phyloP scores from a whole-genome alignment of 148 eudicot genomes.

The Oxyria digyna region DNA sequence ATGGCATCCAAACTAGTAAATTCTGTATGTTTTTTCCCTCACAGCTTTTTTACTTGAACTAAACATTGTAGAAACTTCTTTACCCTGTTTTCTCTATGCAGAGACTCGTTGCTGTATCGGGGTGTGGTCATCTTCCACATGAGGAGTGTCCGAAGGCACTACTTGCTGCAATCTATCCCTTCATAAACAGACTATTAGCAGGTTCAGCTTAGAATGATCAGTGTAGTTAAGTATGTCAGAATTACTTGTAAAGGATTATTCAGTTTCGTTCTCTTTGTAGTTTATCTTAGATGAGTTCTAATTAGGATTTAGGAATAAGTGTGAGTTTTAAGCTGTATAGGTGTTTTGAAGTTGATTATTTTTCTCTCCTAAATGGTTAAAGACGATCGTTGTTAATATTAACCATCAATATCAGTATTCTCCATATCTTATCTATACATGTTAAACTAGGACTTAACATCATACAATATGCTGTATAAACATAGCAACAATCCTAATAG shows the following conservation, averaged over 20 bases:
- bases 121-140: conserved; percentile 98
- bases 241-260: neutral
- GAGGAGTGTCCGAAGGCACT: conserved; percentile 98
- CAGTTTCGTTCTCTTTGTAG: neutral
- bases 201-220: conserved; percentile 11
- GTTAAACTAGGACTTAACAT: too few species aligned
- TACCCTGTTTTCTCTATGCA: conserved; percentile 20
- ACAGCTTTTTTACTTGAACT: neutral
- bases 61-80: neutral
- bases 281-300: neutral
- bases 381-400: neutral
- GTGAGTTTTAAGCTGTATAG: neutral
- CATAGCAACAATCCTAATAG: too few species aligned
- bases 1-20: conserved; percentile 82
- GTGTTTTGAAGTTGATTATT: neutral
- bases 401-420: neutral
- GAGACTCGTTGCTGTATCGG: conserved; percentile 92
- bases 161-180: conserved; percentile 78
- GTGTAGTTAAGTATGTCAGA: conserved; percentile 11
- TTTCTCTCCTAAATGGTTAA: neutral
- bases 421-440: too few species aligned
- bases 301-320: neutral
- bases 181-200: conserved; percentile 49
- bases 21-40: conserved; percentile 47
- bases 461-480: too few species aligned